Conservation (phyloP, 2,329 filamentous ascomycete species). For the Alternaria triticimaculans region DNA sequence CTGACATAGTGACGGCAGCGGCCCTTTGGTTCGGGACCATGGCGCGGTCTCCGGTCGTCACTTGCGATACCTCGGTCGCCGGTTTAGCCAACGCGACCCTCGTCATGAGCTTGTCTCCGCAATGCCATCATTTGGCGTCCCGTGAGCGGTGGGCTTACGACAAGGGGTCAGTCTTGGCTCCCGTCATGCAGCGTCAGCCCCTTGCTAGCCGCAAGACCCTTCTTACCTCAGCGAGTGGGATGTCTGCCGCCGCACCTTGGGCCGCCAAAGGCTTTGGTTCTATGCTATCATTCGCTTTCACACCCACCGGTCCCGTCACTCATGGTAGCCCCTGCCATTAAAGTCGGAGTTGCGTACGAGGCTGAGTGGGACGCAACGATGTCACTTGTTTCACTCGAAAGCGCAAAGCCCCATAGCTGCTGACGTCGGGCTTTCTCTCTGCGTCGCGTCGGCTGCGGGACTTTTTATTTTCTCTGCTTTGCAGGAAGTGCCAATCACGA, state of each 20-base stretch:
- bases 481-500: slow-evolving; percentile 15
- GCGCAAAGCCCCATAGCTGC: slow-evolving; percentile 1
- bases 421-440: slow-evolving; percentile 17
- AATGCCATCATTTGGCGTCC: slow-evolving; percentile 28
- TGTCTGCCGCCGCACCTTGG: slow-evolving; percentile 16
- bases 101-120: slow-evolving; percentile 15
- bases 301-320: neutral
- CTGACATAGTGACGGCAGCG: slow-evolving; percentile 18
- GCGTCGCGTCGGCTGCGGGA: slow-evolving; percentile 8
- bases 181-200: slow-evolving; percentile 23
- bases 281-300: slow-evolving; percentile 14
- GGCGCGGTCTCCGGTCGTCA: slow-evolving; percentile 11
- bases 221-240: slow-evolving; percentile 21
- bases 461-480: slow-evolving; percentile 8
- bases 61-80: slow-evolving; percentile 4
- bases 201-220: slow-evolving; percentile 3
- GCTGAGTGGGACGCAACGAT: slow-evolving; percentile 3
- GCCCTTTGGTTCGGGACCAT: slow-evolving; percentile 6
- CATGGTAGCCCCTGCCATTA: slow-evolving; percentile 9
- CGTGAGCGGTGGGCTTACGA: slow-evolving; percentile 16
- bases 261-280: slow-evolving; percentile 11
- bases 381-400: slow-evolving; percentile 15
- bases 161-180: slow-evolving; percentile 20
- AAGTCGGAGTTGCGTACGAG: slow-evolving; percentile 14
- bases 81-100: slow-evolving; percentile 5